Conservation (phyloP, 2,329 filamentous ascomycete species). For the Cryphonectria radicalis region DNA sequence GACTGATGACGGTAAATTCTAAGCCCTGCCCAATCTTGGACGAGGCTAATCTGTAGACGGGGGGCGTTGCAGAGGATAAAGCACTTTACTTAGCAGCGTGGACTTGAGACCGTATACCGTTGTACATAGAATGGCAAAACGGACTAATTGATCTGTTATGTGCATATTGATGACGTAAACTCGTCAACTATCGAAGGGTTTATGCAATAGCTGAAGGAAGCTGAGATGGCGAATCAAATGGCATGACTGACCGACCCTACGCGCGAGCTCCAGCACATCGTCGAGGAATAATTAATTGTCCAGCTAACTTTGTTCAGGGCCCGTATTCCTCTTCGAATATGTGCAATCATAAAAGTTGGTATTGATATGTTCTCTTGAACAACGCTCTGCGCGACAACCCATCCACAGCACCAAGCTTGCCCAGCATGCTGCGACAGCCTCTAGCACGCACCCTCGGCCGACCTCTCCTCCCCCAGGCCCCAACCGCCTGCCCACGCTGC, state of each 20-base stretch:
- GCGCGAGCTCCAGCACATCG: background rate
- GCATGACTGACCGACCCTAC: background rate
- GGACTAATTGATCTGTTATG: background rate
- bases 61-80: background rate
- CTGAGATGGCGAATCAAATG: background rate
- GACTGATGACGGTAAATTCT: background rate
- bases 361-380: background rate
- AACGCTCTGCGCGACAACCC: background rate
- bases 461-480: slow-evolving; percentile 20
- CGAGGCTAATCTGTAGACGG: background rate
- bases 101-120: background rate
- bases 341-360: background rate
- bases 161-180: slow-evolving; percentile 7
- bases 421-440: slow-evolving; percentile 39
- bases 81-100: too few species aligned
- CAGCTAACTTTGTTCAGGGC: background rate
- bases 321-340: background rate
- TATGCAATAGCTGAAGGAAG: background rate
- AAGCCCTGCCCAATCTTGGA: background rate
- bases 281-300: background rate
- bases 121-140: background rate
- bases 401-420: background rate
- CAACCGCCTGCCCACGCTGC: slow-evolving; percentile 21
- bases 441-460: slow-evolving; percentile 35
- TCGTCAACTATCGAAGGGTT: background rate